Evolutionary conservation across 768 basidiomycete genomes (phyloP).

Genomic region (Panellus pusillus): DNA sequence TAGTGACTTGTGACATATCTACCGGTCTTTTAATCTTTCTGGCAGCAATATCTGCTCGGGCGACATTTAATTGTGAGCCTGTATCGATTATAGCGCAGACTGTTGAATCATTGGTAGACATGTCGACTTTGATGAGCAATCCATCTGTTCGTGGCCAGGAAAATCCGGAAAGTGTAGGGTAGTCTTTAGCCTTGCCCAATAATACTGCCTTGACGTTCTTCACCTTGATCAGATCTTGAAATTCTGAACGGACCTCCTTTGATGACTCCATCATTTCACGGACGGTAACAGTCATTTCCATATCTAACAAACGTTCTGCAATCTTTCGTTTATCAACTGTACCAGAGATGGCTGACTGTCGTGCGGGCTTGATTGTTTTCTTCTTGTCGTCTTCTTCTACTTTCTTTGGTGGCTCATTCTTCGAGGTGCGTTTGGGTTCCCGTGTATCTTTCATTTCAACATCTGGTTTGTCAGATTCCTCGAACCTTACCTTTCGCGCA

Average conservation of each 20-base stretch:
- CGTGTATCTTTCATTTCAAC: neutral
- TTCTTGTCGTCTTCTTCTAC: neutral
- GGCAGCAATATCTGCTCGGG: conserved; percentile 11
- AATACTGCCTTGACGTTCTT: conserved; percentile 3
- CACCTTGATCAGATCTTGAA: conserved; percentile 5
- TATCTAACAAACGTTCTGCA: conserved; percentile 6
- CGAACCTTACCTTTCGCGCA: neutral
- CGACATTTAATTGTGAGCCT: conserved; percentile 29
- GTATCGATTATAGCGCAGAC: conserved; percentile 28
- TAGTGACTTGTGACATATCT: conserved; percentile 8
- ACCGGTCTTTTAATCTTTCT: conserved; percentile 9
- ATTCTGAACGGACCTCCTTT: conserved; percentile 2
- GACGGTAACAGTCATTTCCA: neutral
- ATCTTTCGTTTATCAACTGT: neutral
- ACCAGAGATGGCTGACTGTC: neutral
- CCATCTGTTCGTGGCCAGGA: neutral
- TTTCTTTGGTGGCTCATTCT: neutral
- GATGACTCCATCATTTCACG: neutral
- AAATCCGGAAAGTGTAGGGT: neutral
- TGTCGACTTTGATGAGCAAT: conserved; percentile 16
- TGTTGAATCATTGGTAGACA: neutral
- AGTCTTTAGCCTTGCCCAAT: neutral
- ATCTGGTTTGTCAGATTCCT: neutral
- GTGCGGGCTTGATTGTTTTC: neutral
- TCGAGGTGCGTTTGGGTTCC: neutral